Conservation (phyloP, 306 rosid genomes). For the Morella rubra region DNA sequence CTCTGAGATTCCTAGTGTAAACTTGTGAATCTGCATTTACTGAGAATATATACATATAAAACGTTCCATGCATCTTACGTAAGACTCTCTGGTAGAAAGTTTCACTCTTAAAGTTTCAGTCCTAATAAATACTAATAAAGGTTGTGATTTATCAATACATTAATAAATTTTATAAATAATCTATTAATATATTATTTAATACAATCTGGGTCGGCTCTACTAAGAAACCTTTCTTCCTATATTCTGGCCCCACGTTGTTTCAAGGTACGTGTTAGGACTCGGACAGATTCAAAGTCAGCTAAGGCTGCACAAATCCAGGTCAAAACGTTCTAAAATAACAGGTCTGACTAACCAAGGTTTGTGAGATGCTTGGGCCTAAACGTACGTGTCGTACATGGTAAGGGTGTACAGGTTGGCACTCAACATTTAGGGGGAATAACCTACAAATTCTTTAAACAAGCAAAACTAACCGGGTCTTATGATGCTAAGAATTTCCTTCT, state of each 20-base stretch:
- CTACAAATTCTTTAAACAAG: neutral
- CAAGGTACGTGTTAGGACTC: neutral
- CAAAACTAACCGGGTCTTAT: neutral
- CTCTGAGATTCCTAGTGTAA: slow-evolving; percentile 10
- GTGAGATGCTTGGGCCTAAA: too few relatives aligned
- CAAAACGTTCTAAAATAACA: neutral
- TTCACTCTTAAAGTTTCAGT: neutral
- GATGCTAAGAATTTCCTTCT: neutral
- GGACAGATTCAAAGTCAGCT: neutral
- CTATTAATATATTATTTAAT: too few relatives aligned
- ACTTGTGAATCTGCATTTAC: slow-evolving; percentile 39
- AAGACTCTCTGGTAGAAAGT: too few relatives aligned
- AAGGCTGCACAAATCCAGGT: neutral
- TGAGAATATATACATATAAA: too few relatives aligned
- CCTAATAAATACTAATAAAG: neutral
- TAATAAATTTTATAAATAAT: too few relatives aligned
- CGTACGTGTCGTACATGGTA: too few relatives aligned
- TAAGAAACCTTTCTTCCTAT: too few relatives aligned
- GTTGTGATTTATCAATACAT: too few relatives aligned
- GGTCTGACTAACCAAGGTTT: too few relatives aligned
- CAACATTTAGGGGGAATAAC: neutral
- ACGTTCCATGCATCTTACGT: too few relatives aligned
- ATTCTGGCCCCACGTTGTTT: too few relatives aligned
- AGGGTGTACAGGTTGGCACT: neutral
- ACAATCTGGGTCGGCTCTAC: too few relatives aligned